Conservation (phyloP, 495 filamentous ascomycete genomes). For the Penicillium cinerascens region DNA sequence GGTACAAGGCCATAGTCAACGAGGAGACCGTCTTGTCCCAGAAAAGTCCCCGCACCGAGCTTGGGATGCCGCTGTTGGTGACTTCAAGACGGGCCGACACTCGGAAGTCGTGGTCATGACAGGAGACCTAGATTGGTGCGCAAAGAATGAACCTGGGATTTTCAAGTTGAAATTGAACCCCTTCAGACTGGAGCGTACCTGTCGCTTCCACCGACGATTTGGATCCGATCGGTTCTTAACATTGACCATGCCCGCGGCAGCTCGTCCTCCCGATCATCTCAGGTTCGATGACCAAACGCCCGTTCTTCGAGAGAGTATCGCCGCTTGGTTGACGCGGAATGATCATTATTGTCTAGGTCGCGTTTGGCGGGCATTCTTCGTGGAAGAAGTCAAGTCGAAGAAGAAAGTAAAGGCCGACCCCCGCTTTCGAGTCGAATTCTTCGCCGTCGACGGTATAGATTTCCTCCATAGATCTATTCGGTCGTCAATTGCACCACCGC, state of each 20-base stretch:
- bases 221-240: conserved; percentile 48
- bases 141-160: conserved; percentile 31
- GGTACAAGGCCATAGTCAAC: conserved; percentile 29
- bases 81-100: conserved; percentile 33
- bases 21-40: conserved; percentile 29
- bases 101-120: conserved; percentile 43
- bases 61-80: conserved; percentile 39
- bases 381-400: conserved; percentile 41
- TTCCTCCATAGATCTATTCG: conserved; percentile 25
- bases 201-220: conserved; percentile 47
- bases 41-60: conserved; percentile 35
- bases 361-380: conserved; percentile 46
- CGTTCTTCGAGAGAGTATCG: conserved; percentile 33
- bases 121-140: conserved; percentile 41
- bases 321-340: conserved; percentile 41
- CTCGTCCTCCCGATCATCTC: conserved; percentile 36
- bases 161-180: conserved; percentile 42
- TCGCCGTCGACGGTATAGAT: conserved; percentile 49
- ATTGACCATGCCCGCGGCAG: conserved; percentile 37
- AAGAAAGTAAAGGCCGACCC: conserved; percentile 24
- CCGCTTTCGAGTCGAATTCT: conserved; percentile 48
- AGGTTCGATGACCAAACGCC: conserved; percentile 18
- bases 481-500: conserved; percentile 14
- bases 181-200: conserved; percentile 41
- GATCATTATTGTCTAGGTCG: conserved; percentile 42